Conservation (phyloP, 2,329 filamentous ascomycete species). For the Fusarium sublunatum region DNA sequence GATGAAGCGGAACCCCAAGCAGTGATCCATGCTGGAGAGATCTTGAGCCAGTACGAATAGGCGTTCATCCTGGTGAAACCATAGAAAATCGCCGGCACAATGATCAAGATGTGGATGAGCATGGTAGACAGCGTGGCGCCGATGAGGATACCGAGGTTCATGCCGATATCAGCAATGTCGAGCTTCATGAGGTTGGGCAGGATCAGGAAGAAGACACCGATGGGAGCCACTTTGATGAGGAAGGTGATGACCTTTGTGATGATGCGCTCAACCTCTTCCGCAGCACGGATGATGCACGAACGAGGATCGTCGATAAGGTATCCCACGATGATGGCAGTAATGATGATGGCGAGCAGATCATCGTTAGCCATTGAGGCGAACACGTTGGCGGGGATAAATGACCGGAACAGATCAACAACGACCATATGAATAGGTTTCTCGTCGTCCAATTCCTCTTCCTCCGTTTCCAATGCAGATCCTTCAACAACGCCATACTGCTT, state of each 20-base stretch:
- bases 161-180: slow-evolving; percentile 59
- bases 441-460: slow-evolving; percentile 13
- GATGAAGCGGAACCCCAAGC: slow-evolving; percentile 66
- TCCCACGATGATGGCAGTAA: slow-evolving; percentile 59
- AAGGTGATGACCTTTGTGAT: slow-evolving; percentile 59
- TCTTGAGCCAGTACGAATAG: slow-evolving; percentile 60
- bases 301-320: slow-evolving; percentile 55
- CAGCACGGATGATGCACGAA: slow-evolving; percentile 55
- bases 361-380: slow-evolving; percentile 59
- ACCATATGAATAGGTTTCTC: slow-evolving; percentile 56
- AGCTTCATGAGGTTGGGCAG: slow-evolving; percentile 63
- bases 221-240: slow-evolving; percentile 61
- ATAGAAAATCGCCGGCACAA: slow-evolving; percentile 59
- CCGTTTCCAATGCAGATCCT: slow-evolving; percentile 43
- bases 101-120: slow-evolving; percentile 59
- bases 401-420: slow-evolving; percentile 61
- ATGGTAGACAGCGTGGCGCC: slow-evolving; percentile 59
- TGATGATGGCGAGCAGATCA: slow-evolving; percentile 59
- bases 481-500: slow-evolving; percentile 56
- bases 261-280: slow-evolving; percentile 61
- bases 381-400: slow-evolving; percentile 62
- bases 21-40: slow-evolving; percentile 64
- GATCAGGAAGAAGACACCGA: slow-evolving; percentile 66
- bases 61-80: slow-evolving; percentile 58
- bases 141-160: slow-evolving; percentile 63